Evolutionary conservation across 768 basidiomycete genomes (phyloP), one percentile per base, ranked within the genome.

Genomic region (Boletus subcaerulescens): DNA sequence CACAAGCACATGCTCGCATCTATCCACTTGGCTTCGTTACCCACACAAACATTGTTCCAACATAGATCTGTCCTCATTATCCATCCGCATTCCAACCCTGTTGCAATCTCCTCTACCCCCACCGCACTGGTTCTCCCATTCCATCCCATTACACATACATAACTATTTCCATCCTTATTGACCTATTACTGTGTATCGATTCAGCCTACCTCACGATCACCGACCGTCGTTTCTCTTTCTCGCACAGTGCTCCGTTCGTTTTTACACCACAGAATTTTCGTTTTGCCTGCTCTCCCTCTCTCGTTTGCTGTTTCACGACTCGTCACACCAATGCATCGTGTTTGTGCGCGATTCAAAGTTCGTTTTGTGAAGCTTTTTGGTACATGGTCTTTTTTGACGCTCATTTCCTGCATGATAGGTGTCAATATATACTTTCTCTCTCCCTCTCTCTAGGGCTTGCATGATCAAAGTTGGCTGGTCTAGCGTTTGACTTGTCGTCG

Each of bases 151-250:
- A 57, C 56, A 63, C 58, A 52, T 63, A 68, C 48, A 65, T 65
- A 56, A 63, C 48, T 66, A 66, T 68, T 52, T 44, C 24, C 60
- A 52, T 62, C 58, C 54, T 66, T 68, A 66, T 66, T 65, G 43
- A 53, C 58, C 48, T 63, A 57, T 60, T 53, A 48, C 56, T 57
- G 50, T 66, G 61, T 66, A 66, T 63, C 66, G 47, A 60, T 55
- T 52, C 60, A 63, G n/a, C 42, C 45, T 55, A 62, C 11, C 52
- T 53, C 55, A 57, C 48, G 55, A 55, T 36, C 41, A 22, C 29
- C 36, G 49, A 53, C 50, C 48, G 35, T 52, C 52, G 18, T 50
- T 52, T 51, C 43, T 51, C 43, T n/a, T 32, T 35, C 26, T 26
- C 41, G 29, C 46, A 49, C 58, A 66, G 59, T 64, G 66, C 63